phyloP scores from a whole-genome alignment of 108 stramenopile genomes.

The Stephanodiscus triporus region DNA sequence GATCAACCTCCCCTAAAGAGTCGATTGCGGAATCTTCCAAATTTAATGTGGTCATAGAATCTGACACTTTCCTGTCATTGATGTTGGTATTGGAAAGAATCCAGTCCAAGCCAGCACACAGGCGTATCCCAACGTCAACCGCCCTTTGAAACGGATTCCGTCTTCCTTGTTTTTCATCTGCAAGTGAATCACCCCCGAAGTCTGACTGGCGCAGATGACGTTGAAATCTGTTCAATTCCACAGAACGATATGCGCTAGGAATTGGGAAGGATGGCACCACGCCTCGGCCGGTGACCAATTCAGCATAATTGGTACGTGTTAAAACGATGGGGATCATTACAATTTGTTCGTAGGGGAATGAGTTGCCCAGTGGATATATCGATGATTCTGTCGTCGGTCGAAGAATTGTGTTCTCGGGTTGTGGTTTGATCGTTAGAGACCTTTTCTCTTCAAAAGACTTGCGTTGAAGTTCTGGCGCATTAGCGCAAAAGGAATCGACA shows the following conservation, averaged over 20 bases:
- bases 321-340: slow-evolving; percentile 36
- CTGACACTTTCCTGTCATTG: neutral
- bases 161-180: neutral
- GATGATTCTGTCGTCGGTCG: neutral
- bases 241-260: slow-evolving; percentile 42
- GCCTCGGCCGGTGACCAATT: slow-evolving; percentile 40
- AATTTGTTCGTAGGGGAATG: slow-evolving; percentile 35
- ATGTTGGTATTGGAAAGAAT: slow-evolving; percentile 14
- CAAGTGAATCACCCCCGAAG: slow-evolving; percentile 2
- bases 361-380: slow-evolving; percentile 14
- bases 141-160: slow-evolving; percentile 51
- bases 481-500: slow-evolving; percentile 43
- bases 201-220: slow-evolving; percentile 37
- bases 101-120: slow-evolving; percentile 63
- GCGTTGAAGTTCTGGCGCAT: slow-evolving; percentile 27
- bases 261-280: slow-evolving; percentile 37
- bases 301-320: slow-evolving; percentile 66
- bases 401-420: neutral
- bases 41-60: neutral
- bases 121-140: slow-evolving; percentile 63
- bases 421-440: too few relatives aligned
- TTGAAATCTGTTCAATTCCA: slow-evolving; percentile 50
- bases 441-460: neutral
- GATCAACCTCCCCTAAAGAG: slow-evolving; percentile 43
- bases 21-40: slow-evolving; percentile 12